Conservation (phyloP, 495 filamentous ascomycete genomes). For the Darksidea phi region DNA sequence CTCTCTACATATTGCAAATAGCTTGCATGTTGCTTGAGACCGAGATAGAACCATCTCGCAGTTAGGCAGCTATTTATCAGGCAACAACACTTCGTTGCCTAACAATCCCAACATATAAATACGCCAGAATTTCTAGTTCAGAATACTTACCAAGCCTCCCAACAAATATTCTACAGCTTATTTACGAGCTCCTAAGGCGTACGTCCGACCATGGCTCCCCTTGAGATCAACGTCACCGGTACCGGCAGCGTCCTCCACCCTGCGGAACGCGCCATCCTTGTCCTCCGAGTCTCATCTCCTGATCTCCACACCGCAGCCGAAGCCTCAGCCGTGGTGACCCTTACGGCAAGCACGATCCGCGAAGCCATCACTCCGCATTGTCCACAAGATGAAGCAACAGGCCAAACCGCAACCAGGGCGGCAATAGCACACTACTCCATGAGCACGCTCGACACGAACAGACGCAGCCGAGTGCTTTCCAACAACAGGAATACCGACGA, state of each 20-base stretch:
- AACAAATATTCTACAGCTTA: too few relatives aligned
- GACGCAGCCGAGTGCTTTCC: neutral
- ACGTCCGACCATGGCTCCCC: conserved; percentile 1
- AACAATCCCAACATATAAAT: too few relatives aligned
- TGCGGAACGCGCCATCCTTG: conserved; percentile 14
- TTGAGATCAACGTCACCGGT: conserved; percentile 16
- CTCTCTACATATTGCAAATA: too few relatives aligned
- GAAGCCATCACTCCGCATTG: conserved; percentile 11
- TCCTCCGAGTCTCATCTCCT: conserved; percentile 1
- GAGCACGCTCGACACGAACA: conserved; percentile 16
- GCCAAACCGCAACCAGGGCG: neutral
- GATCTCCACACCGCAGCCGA: conserved; percentile 2
- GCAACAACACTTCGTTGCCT: too few relatives aligned
- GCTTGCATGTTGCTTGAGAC: too few relatives aligned
- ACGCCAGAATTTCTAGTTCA: too few relatives aligned
- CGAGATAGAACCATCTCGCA: too few relatives aligned
- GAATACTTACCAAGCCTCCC: too few relatives aligned
- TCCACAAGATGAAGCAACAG: conserved; percentile 2
- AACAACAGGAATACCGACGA: neutral
- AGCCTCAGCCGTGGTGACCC: conserved; percentile 1
- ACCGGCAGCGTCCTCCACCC: neutral
- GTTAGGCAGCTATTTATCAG: too few relatives aligned
- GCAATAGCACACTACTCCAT: conserved; percentile 15
- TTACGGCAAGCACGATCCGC: neutral
- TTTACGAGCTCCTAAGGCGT: too few relatives aligned